Evolutionary conservation across 208 protist species (phyloP).

Genomic region (Crithidia mellificae): DNA sequence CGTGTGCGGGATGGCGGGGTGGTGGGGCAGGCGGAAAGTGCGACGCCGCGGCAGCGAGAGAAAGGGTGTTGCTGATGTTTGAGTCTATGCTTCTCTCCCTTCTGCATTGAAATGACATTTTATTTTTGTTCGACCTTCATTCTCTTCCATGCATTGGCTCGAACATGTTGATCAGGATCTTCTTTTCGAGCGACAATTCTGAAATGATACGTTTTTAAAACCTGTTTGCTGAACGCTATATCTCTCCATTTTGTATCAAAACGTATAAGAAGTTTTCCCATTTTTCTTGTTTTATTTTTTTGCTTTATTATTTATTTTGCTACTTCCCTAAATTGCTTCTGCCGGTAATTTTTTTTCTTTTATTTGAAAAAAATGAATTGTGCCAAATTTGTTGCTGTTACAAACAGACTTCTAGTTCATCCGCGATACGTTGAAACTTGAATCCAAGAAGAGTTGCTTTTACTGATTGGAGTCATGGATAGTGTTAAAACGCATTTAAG

Average conservation of each 20-base stretch:
- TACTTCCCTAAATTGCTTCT: neutral
- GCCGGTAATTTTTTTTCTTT: neutral
- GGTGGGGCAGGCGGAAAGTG: conserved; percentile 36
- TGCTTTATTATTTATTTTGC: neutral
- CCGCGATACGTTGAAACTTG: too few species aligned
- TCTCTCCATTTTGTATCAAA: conserved; percentile 8
- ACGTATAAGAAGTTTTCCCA: neutral
- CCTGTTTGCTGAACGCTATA: neutral
- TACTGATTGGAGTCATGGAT: neutral
- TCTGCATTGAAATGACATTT: too few species aligned
- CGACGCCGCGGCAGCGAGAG: conserved; percentile 4
- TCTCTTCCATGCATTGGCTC: neutral
- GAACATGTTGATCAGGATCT: too few species aligned
- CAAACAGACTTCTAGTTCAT: too few species aligned
- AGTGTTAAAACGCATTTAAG: too few species aligned
- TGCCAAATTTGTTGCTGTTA: neutral
- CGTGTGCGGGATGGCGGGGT: conserved; percentile 77
- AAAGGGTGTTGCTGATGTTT: conserved; percentile 9
- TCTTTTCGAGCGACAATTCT: too few species aligned
- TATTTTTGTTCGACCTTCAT: neutral
- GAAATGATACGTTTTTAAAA: too few species aligned
- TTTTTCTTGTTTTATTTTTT: conserved; percentile 8
- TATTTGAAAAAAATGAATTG: neutral
- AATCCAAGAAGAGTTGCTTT: too few species aligned
- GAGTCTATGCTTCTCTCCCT: too few species aligned